A percentile compares a stretch with the other conserved stretches of the same genome.
Conservation (phyloP, 352 stramenopile species). For the Phytophthora uliginosa region DNA sequence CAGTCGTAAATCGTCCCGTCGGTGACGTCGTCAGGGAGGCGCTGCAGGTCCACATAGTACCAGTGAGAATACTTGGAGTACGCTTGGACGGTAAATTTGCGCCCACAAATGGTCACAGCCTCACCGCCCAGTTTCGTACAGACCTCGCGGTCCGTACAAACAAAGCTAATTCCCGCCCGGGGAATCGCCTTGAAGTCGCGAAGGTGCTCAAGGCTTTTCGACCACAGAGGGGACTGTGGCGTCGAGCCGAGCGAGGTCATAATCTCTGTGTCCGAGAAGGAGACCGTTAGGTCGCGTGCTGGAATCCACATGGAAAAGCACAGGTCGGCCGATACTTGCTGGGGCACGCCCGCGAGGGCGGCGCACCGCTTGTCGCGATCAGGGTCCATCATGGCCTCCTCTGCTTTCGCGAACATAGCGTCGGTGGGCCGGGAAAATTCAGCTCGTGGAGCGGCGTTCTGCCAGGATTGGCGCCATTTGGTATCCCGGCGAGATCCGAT, state of each 20-base stretch:
- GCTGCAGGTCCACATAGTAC: conserved; percentile 1
- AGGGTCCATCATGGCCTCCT: conserved; percentile 11
- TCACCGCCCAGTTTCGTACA: background rate
- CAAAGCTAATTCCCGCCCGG: conserved; percentile 24
- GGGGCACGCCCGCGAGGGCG: conserved; percentile 6
- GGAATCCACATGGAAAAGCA: conserved; percentile 26
- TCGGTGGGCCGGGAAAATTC: too few relatives aligned
- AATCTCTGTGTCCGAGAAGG: conserved; percentile 23
- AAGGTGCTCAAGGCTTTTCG: background rate
- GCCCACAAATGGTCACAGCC: background rate
- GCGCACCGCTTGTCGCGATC: conserved; percentile 9
- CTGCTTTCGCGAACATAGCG: too few relatives aligned
- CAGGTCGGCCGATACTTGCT: conserved; percentile 6
- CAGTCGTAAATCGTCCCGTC: conserved; percentile 2
- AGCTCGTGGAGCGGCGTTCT: too few relatives aligned
- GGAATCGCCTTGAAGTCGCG: conserved; percentile 16
- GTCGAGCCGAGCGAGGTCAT: conserved; percentile 22
- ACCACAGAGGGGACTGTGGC: conserved; percentile 5
- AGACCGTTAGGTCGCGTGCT: background rate
- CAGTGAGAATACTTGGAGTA: background rate
- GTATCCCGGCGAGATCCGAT: too few relatives aligned
- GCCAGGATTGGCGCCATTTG: too few relatives aligned
- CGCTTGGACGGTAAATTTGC: background rate
- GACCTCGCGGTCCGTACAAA: conserved; percentile 1
- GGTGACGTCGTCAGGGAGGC: background rate